Conservation (phyloP, 805 yeast species). For the Sungouiella thailandica region DNA sequence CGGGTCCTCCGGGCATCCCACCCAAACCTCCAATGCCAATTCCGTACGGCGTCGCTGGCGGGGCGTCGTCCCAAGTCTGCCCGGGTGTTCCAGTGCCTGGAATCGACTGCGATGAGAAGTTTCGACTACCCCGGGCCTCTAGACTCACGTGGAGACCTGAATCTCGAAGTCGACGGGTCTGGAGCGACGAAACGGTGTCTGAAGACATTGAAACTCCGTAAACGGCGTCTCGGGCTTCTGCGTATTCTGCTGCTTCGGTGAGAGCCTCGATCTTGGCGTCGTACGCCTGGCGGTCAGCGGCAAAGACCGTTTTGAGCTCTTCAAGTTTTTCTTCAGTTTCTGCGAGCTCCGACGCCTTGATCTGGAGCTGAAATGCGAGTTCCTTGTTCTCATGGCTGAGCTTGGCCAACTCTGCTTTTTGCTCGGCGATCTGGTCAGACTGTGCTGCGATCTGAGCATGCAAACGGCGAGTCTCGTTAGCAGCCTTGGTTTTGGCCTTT, state of each 20-base stretch:
- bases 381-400: conserved; percentile 22
- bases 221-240: conserved; percentile 4
- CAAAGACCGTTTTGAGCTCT: conserved; percentile 27
- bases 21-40: no score
- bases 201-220: conserved; percentile 7
- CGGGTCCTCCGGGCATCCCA: neutral
- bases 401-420: conserved; percentile 10
- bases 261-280: conserved; percentile 22
- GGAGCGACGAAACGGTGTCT: conserved; percentile 6
- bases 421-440: conserved; percentile 18
- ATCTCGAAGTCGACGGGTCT: conserved; percentile 5
- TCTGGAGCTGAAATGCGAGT: conserved; percentile 12
- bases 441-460: conserved; percentile 11
- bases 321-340: conserved; percentile 27
- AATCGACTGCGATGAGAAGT: conserved; percentile 2
- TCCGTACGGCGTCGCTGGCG: neutral
- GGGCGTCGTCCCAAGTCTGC: conserved; percentile 14
- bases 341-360: conserved; percentile 19
- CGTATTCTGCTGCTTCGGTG: conserved; percentile 12
- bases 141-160: conserved; percentile 14
- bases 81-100: conserved; percentile 5
- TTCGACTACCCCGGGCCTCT: conserved; percentile 6
- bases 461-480: conserved; percentile 32
- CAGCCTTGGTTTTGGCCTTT: conserved; percentile 19
- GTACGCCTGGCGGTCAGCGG: conserved; percentile 25